These are phyloP conservation scores for Vanrija sp. DNA, from an alignment of 1,284 basidiomycete genomes.

Conservation along the genomic window DNA sequence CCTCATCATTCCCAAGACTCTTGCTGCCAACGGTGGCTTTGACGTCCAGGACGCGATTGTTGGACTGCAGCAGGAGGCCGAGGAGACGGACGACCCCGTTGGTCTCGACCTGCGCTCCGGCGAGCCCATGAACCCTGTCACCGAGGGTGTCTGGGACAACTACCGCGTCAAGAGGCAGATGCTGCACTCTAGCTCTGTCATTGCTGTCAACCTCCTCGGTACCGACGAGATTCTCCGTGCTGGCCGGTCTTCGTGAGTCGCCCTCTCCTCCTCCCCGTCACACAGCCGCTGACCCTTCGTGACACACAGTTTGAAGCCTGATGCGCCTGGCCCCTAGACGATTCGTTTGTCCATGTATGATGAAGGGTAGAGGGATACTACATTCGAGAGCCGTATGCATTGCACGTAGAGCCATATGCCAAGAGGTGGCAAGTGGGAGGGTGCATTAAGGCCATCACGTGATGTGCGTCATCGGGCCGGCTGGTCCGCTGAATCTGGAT, in stretches of 20 bases:
- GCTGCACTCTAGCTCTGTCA: constrained; percentile 96
- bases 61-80: constrained; percentile 79
- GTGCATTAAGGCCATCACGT: no score
- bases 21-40: constrained; percentile 93
- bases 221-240: constrained; percentile 95
- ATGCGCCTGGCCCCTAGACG: constrained; percentile 4
- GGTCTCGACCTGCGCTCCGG: constrained; percentile 91
- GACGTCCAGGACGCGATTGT: constrained; percentile 97
- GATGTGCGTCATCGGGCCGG: no score
- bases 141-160: constrained; percentile 98
- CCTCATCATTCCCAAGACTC: constrained; percentile 91
- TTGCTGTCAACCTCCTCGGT: constrained; percentile 90
- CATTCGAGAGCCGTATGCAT: not conserved
- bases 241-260: constrained; percentile 69
- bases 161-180: constrained; percentile 98
- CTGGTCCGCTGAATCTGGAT: not conserved
- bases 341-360: not conserved
- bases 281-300: not conserved
- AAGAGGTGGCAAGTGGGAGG: no score
- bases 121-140: constrained; percentile 92
- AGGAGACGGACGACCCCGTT: constrained; percentile 87
- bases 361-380: no score
- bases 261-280: not conserved
- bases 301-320: constrained; percentile 9
- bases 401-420: not conserved